phyloP scores from a whole-genome alignment of 1,139 yeast genomes.

The Suhomyces anneliseae region DNA sequence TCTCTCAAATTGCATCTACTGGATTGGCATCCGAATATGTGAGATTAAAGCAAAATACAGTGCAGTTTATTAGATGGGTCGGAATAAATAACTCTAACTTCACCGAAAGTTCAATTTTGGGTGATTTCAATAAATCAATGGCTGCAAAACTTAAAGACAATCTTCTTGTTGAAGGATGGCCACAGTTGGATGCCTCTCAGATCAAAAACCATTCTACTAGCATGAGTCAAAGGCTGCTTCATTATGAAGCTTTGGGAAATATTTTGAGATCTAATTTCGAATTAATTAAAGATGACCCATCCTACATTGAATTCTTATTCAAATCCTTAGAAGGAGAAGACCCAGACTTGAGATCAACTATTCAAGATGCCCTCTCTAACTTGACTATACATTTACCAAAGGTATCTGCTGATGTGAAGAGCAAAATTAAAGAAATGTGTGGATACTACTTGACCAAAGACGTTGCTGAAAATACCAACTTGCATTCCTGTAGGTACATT shows the following conservation, averaged over 20 bases:
- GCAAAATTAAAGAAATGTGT: constrained; percentile 45
- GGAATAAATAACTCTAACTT: constrained; percentile 23
- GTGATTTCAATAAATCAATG: constrained; percentile 39
- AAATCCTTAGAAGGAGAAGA: constrained; percentile 69
- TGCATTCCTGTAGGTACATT: constrained; percentile 52
- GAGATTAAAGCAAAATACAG: constrained; percentile 50
- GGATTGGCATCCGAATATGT: constrained; percentile 58
- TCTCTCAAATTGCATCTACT: constrained; percentile 47
- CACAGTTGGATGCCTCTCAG: constrained; percentile 38
- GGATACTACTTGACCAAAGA: constrained; percentile 34
- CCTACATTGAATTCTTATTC: constrained; percentile 65
- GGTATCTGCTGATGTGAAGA: constrained; percentile 40
- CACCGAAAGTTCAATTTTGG: constrained; percentile 13
- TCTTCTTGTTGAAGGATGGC: constrained; percentile 62
- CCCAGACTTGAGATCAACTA: constrained; percentile 60
- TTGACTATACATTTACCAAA: constrained; percentile 50
- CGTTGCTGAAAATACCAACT: constrained; percentile 19
- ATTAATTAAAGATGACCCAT: constrained; percentile 46
- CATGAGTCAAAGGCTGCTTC: constrained; percentile 53
- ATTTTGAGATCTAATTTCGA: constrained; percentile 53
- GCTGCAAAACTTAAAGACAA: constrained; percentile 53
- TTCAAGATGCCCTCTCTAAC: constrained; percentile 72
- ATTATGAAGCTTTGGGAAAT: constrained; percentile 77
- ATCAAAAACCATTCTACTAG: constrained; percentile 31
- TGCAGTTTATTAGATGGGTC: constrained; percentile 63